These are phyloP conservation scores for Pyrenula aspistea DNA, from an alignment of 495 filamentous ascomycete species.

Conservation along the genomic window DNA sequence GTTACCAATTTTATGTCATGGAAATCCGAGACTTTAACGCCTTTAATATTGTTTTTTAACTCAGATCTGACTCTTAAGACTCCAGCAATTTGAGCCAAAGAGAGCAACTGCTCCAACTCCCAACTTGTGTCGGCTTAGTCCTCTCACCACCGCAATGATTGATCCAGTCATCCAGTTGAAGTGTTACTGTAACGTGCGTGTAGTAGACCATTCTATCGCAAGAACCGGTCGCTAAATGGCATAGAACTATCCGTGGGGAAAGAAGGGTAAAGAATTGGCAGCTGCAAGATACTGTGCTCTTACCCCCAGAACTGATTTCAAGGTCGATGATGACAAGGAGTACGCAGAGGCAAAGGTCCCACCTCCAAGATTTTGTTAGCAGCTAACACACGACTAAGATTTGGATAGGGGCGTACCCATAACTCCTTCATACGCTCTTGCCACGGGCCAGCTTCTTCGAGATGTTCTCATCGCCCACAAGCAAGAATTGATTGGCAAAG, in stretches of 20 bases:
- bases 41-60: no score
- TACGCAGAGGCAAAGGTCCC: no score
- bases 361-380: constrained; percentile 14
- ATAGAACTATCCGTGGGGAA: constrained; percentile 38
- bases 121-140: no score
- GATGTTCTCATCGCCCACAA: constrained; percentile 54
- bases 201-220: background rate
- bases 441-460: constrained; percentile 50
- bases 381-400: no score
- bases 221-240: background rate
- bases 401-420: constrained; percentile 77
- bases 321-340: constrained; percentile 26
- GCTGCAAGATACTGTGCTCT: constrained; percentile 29
- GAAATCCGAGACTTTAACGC: no score
- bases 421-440: constrained; percentile 49
- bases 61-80: no score
- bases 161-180: constrained; percentile 28
- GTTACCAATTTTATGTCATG: no score
- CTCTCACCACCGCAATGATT: constrained; percentile 11
- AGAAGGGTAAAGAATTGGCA: constrained; percentile 29
- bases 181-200: constrained; percentile 27
- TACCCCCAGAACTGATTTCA: constrained; percentile 23
- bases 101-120: no score
- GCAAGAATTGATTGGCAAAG: constrained; percentile 49
- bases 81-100: no score